phyloP scores from a whole-genome alignment of 2,329 filamentous ascomycete genomes.

The Neonectria neomacrospora region DNA sequence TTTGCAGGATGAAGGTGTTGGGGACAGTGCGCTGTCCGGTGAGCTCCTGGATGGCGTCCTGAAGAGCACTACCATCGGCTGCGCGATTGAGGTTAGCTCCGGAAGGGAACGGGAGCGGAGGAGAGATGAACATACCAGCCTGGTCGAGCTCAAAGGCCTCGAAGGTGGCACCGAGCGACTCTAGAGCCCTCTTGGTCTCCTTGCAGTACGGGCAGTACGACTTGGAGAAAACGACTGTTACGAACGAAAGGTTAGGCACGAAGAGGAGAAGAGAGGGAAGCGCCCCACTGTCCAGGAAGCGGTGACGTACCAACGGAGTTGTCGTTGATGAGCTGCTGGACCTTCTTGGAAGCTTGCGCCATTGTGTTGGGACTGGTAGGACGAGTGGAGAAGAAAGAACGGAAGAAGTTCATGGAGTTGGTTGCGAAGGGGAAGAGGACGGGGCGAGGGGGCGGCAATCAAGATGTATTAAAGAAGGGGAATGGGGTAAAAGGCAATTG shows the following conservation, averaged over 20 bases:
- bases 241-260: conserved; percentile 1
- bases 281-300: conserved; percentile 11
- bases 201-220: conserved; percentile 95
- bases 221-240: conserved; percentile 91
- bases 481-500: background rate
- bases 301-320: conserved; percentile 78
- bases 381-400: conserved; percentile 75
- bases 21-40: conserved; percentile 89
- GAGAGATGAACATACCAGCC: conserved; percentile 69
- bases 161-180: conserved; percentile 76
- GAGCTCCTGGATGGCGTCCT: conserved; percentile 83
- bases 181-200: conserved; percentile 79
- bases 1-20: conserved; percentile 90
- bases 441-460: conserved; percentile 35
- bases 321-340: conserved; percentile 86
- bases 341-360: conserved; percentile 85
- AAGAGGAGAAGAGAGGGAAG: conserved; percentile 9
- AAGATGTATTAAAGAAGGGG: conserved; percentile 16
- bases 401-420: conserved; percentile 71
- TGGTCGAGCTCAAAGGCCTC: conserved; percentile 85
- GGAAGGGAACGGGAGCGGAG: background rate
- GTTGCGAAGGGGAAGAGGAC: conserved; percentile 5
- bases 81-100: conserved; percentile 35
- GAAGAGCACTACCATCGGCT: conserved; percentile 87
- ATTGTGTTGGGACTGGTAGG: conserved; percentile 73